phyloP scores from a whole-genome alignment of 495 filamentous ascomycete species.

The Penicillium pulvis region DNA sequence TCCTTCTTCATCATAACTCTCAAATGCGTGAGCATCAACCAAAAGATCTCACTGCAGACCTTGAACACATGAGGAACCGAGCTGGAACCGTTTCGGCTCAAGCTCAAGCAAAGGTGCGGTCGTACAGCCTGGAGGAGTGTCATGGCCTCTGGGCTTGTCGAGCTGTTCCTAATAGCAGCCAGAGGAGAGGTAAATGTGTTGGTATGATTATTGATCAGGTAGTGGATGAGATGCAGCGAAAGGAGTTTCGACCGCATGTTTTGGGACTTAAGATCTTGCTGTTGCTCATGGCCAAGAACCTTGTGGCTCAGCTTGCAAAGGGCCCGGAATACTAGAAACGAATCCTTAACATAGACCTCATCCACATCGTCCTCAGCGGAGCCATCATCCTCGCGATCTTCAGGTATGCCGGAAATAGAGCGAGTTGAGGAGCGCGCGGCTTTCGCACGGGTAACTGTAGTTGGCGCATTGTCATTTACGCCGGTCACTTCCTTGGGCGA shows the following conservation, averaged over 20 bases:
- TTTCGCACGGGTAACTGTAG: constrained; percentile 84
- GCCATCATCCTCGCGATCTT: constrained; percentile 52
- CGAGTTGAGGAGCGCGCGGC: constrained; percentile 48
- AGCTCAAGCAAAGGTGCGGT: constrained; percentile 90
- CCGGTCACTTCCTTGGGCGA: constrained; percentile 91
- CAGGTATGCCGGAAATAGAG: constrained; percentile 52
- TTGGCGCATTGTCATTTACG: constrained; percentile 87
- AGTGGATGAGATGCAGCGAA: constrained; percentile 91
- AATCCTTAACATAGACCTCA: constrained; percentile 94
- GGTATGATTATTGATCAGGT: constrained; percentile 88
- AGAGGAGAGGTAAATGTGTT: constrained; percentile 83
- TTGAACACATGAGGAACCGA: constrained; percentile 90
- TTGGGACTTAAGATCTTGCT: constrained; percentile 88
- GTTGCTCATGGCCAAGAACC: constrained; percentile 80
- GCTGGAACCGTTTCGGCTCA: constrained; percentile 93
- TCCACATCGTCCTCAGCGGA: constrained; percentile 87
- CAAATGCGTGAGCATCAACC: constrained; percentile 93
- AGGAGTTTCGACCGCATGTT: constrained; percentile 97
- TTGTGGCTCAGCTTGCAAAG: constrained; percentile 98
- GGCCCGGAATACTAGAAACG: constrained; percentile 94
- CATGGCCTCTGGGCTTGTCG: constrained; percentile 79
- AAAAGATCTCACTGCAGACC: constrained; percentile 96
- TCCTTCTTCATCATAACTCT: constrained; percentile 97
- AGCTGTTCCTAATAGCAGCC: constrained; percentile 87
- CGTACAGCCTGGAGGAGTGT: constrained; percentile 94